Percentiles rank a stretch among this genome's conserved stretches.
phyloP scores from a whole-genome alignment of 2,329 filamentous ascomycete species.

The Exophiala phaeomuriformis region DNA sequence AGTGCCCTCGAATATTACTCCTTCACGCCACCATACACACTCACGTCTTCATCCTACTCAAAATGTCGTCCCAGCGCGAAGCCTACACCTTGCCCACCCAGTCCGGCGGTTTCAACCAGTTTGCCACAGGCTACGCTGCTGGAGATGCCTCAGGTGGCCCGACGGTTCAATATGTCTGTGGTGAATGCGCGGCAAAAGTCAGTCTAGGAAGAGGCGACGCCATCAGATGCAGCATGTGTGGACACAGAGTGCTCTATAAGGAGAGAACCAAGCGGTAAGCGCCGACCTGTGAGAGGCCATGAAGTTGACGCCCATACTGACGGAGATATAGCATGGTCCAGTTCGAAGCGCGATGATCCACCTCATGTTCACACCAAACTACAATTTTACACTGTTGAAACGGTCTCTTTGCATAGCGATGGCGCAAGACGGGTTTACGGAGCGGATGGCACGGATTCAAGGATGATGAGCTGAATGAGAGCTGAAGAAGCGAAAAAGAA shows the following conservation, averaged over 20 bases:
- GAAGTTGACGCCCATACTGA: neutral
- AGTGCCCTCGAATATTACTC: neutral
- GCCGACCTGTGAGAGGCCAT: neutral
- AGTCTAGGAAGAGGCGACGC: conserved; percentile 68
- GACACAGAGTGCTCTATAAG: conserved; percentile 94
- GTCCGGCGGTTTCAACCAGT: conserved; percentile 35
- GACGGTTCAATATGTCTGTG: conserved; percentile 65
- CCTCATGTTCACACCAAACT: neutral
- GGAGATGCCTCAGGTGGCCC: conserved; percentile 39
- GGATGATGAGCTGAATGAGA: neutral
- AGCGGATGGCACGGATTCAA: neutral
- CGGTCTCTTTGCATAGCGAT: conserved; percentile 1
- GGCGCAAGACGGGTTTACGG: conserved; percentile 2
- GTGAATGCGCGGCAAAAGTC: conserved; percentile 75
- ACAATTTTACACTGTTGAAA: neutral
- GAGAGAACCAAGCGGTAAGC: conserved; percentile 85
- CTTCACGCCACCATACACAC: neutral
- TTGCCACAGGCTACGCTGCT: conserved; percentile 34
- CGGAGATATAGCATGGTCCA: conserved; percentile 75
- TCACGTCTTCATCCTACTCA: neutral
- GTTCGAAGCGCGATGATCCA: conserved; percentile 76
- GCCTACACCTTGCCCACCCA: conserved; percentile 65
- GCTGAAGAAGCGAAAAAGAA: neutral
- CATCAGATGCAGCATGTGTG: conserved; percentile 85
- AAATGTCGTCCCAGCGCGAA: conserved; percentile 49